Base-by-base conservation (phyloP, 495 filamentous ascomycete genomes). In the Annulohypoxylon moriforme region DNA sequence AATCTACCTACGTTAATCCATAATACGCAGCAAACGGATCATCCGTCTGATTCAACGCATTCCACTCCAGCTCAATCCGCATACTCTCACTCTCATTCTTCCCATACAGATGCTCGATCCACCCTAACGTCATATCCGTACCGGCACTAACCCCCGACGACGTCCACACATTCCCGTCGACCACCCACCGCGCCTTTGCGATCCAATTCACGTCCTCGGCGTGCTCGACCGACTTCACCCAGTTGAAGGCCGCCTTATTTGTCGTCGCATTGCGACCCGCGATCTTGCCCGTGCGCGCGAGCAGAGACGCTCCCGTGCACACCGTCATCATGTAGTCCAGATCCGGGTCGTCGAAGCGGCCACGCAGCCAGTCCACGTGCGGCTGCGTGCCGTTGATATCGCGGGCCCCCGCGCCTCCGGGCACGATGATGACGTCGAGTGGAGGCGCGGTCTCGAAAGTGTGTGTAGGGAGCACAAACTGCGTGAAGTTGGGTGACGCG, bases 371-470 rank as follows among this genome's bases (percentile, higher is more conserved):
- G 49, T 66, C 64, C 20, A 72, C 73, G 53, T 68, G 47, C 11
- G 64, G 53, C 29, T 55, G 59, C 31, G 69, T 75, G 27, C 22
- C 36, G 29, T 56, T 29, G 11, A 72, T 22, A 38, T 77, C 61
- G 5, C 85, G 83, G 0, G 79, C 78, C 6, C 89, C 89, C 0
- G 74, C 14, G 1, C 90, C 90, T 0, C 90, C 89, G 0, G 88
- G 90, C 1, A 92, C 76, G 53, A 92, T 73, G 7, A 92, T 80
- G 8, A 90, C 85, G 46, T 92, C 89, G 3, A 90, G 67, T 18
- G 72, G 73, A 0, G 85, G 84, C 1, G 80, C 74, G n/a, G 60
- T 76, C 9, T 56, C 72, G 66, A 87, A 87, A 1, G 88, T 90
- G 74, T 89, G 88, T 4, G 89, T 90, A 20, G 89, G 89, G 0